phyloP scores from a whole-genome alignment of 202 grass and related monocot species.

The Zizania palustris region DNA sequence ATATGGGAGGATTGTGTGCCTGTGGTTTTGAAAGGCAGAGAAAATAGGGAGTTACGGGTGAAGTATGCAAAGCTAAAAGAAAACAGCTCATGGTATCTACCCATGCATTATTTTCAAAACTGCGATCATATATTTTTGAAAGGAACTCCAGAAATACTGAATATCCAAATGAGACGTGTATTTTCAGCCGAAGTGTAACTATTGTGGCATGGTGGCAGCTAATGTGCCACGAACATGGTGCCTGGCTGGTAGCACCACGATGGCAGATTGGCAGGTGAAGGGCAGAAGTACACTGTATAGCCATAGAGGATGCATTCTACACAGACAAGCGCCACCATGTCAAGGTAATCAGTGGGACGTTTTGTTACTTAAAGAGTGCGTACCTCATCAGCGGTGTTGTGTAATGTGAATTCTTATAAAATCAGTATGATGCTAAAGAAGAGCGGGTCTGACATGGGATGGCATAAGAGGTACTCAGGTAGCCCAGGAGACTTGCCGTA shows the following conservation, averaged over 20 bases:
- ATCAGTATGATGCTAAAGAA: background rate
- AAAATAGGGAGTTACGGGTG: background rate
- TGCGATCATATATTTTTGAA: background rate
- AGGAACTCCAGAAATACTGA: background rate
- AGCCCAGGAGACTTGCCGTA: constrained; percentile 43
- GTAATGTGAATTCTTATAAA: background rate
- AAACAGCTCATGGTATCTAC: background rate
- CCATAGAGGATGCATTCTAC: background rate
- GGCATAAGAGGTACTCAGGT: constrained; percentile 40
- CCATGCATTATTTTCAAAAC: background rate
- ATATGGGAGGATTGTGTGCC: background rate
- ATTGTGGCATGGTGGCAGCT: background rate
- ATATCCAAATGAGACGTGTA: background rate
- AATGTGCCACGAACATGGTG: too few relatives aligned
- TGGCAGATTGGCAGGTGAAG: background rate
- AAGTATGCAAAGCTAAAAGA: constrained; percentile 22
- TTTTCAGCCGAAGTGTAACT: constrained; percentile 17
- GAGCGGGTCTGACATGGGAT: constrained; percentile 39
- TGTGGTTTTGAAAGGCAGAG: background rate
- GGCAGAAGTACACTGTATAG: background rate
- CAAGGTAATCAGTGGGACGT: constrained; percentile 20
- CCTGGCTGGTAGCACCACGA: background rate
- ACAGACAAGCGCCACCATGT: background rate
- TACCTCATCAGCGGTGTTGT: background rate
- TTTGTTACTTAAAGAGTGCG: background rate